Evolutionary conservation across 1,139 yeast genomes (phyloP).

Genomic region (Geotrichum citri-aurantii): DNA sequence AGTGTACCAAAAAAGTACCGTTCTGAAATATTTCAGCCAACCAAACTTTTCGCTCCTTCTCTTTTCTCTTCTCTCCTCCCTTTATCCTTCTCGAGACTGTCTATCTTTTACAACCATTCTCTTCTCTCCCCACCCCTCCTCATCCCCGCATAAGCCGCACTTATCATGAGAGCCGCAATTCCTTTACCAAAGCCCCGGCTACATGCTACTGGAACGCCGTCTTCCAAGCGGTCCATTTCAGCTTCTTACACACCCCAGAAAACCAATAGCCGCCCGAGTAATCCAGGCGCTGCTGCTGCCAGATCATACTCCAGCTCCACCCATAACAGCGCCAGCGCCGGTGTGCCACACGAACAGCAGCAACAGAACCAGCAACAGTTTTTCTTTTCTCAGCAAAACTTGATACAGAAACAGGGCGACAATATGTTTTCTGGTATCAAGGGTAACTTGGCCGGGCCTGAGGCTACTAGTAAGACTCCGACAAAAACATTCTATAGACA

Average conservation of each 20-base stretch:
- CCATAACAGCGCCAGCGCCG: neutral
- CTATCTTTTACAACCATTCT: neutral
- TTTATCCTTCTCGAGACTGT: neutral
- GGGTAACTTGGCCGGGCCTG: neutral
- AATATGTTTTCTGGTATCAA: slow-evolving; percentile 10
- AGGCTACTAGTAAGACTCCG: neutral
- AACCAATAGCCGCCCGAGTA: neutral
- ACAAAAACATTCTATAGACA: neutral
- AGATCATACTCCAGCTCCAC: neutral
- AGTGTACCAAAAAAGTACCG: neutral
- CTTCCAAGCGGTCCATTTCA: neutral
- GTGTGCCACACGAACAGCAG: neutral
- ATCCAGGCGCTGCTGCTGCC: neutral
- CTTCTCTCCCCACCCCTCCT: neutral
- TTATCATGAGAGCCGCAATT: slow-evolving; percentile 7
- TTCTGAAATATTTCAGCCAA: neutral
- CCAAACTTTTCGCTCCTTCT: neutral
- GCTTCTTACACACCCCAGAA: neutral
- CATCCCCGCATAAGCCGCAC: no score
- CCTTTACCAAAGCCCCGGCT: slow-evolving; percentile 13
- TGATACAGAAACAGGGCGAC: slow-evolving; percentile 2
- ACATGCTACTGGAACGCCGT: neutral
- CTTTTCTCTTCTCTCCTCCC: neutral
- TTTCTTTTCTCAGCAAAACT: neutral
- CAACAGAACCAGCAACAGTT: neutral